A percentile compares a stretch with the other conserved stretches of the same genome.
Conservation (phyloP, 2,329 filamentous ascomycete genomes). For the Camillea tinctor region DNA sequence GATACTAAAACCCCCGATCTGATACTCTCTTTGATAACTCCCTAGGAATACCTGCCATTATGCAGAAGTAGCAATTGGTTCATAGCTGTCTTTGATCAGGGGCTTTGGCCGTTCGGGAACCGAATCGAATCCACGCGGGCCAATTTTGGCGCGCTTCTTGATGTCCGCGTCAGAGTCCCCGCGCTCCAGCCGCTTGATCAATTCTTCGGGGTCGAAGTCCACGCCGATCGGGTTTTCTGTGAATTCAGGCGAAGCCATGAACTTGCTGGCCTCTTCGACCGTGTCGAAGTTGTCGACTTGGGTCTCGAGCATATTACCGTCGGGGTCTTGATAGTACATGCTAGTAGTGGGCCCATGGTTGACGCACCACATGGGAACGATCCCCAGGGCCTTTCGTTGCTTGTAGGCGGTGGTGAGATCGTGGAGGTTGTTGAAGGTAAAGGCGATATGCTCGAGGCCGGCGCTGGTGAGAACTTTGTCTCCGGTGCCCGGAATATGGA, state of each 20-base stretch:
- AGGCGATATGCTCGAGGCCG: constrained; percentile 44
- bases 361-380: constrained; percentile 41
- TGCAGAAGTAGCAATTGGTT: constrained; percentile 7
- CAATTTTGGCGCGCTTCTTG: constrained; percentile 26
- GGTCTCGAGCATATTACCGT: constrained; percentile 47
- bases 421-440: constrained; percentile 36
- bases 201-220: constrained; percentile 45
- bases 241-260: constrained; percentile 38
- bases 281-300: constrained; percentile 45
- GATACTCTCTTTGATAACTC: not conserved
- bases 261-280: constrained; percentile 36
- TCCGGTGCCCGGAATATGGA: constrained; percentile 24
- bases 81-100: constrained; percentile 17
- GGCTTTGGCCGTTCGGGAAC: constrained; percentile 2
- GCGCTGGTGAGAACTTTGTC: constrained; percentile 23
- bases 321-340: constrained; percentile 49
- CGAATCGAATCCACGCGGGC: constrained; percentile 17
- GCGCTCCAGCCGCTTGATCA: constrained; percentile 27
- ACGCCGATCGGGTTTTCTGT: constrained; percentile 42
- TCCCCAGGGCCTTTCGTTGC: constrained; percentile 35
- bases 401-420: constrained; percentile 38
- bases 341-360: constrained; percentile 48
- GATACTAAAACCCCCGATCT: not conserved
- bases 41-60: not conserved
- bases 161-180: constrained; percentile 27